Conservation (phyloP, 2,329 filamentous ascomycete species). For the Ophiostoma quercus region DNA sequence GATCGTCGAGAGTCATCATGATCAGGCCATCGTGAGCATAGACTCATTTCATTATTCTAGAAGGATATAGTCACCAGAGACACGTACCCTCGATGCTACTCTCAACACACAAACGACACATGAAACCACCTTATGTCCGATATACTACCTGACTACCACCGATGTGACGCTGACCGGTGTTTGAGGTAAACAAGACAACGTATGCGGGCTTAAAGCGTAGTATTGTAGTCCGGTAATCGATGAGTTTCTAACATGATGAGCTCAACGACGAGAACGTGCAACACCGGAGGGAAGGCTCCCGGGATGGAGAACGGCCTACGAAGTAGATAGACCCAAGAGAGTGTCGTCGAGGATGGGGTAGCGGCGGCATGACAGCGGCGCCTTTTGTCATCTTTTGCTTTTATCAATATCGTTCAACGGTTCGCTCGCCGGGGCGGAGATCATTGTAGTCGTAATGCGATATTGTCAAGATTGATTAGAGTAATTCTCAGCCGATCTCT, state of each 20-base stretch:
- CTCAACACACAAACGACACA: neutral
- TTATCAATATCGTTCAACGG: neutral
- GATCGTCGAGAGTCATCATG: neutral
- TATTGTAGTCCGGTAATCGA: neutral
- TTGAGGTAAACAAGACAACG: neutral
- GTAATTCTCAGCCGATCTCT: neutral
- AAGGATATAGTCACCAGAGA: neutral
- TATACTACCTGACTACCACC: neutral
- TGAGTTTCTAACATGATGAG: neutral
- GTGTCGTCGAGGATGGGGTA: slow-evolving; percentile 3
- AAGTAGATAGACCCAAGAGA: neutral
- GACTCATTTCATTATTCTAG: neutral
- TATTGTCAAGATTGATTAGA: neutral
- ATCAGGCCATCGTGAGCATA: neutral
- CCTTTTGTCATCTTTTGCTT: neutral
- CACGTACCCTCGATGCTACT: neutral
- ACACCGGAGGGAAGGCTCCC: neutral
- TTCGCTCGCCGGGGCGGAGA: neutral
- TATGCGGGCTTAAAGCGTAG: neutral
- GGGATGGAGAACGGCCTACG: neutral
- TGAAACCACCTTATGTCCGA: slow-evolving; percentile 10
- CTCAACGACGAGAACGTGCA: neutral
- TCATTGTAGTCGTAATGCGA: neutral
- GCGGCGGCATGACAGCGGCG: neutral
- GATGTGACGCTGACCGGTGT: slow-evolving; percentile 5